Base-by-base conservation (phyloP, 306 rosid genomes). In the Ormosia semicastrata region DNA sequence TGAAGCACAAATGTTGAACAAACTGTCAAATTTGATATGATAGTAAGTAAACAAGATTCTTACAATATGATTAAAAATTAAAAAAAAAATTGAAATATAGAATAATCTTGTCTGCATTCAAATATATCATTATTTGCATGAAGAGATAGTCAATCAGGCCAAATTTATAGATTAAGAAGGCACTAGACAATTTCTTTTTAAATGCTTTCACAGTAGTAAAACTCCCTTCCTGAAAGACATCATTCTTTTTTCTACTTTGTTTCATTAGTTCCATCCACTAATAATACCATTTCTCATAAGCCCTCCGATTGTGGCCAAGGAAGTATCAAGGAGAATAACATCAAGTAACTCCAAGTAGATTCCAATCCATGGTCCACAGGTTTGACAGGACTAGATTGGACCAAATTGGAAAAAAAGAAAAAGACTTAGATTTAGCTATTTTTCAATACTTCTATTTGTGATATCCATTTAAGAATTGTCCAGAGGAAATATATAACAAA, bases 321-420 rank as follows among this genome's bases (percentile, higher is more conserved):
- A 70, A 71, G 60, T 77, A 41, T 10, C 15, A 71, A 47, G 66
- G 30, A 54, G 24, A 54, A 60, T 58, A 65, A 66, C 66, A 50
- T 50, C 52, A 75, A 80, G 24, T 39, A 33, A 75, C 71, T 59
- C 37, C 69, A 32, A 34, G 74, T 84, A 40, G 18, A 53, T 56
- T 65, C 18, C 52, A 52, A 40, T 43, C 6, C 47, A 0, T 3
- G 43, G 29, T 14, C 17, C 65, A 56, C 7, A 2, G 17, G n/a
- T 29, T 37, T n/a, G 63, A 82, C 34, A 60, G 17, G 63, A 4
- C 7, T 37, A 8, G 6, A 71, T 14, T 29, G 13, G 68, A 60
- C 7, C 74, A 50, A 65, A 40, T 49, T 30, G 14, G 17, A 24
- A 39, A n/a, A 17, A 11, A n/a, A 11, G 6, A 1, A 24, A 54